Evolutionary conservation across 768 basidiomycete species (phyloP), one percentile per base, ranked within the genome.

Genomic region (Psilocybe azurescens): DNA sequence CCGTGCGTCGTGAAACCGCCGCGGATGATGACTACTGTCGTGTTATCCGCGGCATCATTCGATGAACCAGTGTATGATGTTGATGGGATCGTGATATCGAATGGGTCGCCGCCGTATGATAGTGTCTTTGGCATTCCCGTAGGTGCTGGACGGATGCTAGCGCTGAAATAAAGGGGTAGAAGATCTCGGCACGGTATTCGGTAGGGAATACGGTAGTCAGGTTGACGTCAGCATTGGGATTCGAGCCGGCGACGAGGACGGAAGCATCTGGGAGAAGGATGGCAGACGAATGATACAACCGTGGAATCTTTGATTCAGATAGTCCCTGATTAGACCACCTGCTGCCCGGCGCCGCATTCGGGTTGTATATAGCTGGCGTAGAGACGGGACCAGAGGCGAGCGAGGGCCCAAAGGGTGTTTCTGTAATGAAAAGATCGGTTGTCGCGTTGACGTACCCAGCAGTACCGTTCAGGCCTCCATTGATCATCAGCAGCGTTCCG

Each of bases 241-340:
- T 97, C 32, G 92, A 94, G 8, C 96, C 96, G 30, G 92, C 93
- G 67, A 96, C 83, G 53, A 97, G 74, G 44, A 98, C 89, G 2
- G 90, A 91, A 1, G 85, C 92, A 61, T 91, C 94, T 13, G 94
- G 89, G 18, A 97, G 85, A 32, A 97, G 84, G 16, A 95, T 83
- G 8, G 94, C 95, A 0, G 86, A 84, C 0, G 94, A 96, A 77
- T 98, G 96, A 76, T 98, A 98, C 71, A 98, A 74, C 56, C 95
- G 83, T 51, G 94, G 80, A 61, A 95, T 89, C 13, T 66, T 80
- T 0, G 90, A 87, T 0, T 84, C 79, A 4, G 70, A 68, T 4
- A 95, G 73, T 11, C 90, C 89, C 0, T 81, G 79, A 44, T 81
- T 87, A 46, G 90, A 89, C 91, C 88, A 94, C 10, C 89, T 87